A percentile compares a stretch with the other conserved stretches of the same genome.
phyloP scores from a whole-genome alignment of 768 basidiomycete species.

The Lactarius deliciosus region DNA sequence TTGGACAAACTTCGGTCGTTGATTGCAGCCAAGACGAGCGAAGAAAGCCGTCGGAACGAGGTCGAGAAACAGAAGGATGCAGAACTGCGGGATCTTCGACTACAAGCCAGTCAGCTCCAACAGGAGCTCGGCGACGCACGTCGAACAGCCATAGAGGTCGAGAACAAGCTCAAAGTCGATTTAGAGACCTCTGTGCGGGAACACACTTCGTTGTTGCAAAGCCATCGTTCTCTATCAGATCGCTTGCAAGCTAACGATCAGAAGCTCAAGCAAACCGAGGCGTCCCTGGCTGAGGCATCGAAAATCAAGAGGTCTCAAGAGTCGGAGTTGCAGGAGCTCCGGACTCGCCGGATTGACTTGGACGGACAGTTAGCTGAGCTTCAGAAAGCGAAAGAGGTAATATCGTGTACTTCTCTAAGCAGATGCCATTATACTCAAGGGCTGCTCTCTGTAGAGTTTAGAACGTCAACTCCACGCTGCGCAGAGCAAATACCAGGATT shows the following conservation, averaged over 20 bases:
- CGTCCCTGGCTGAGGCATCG: constrained; percentile 56
- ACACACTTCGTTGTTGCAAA: constrained; percentile 55
- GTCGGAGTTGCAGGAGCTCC: constrained; percentile 70
- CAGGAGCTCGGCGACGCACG: constrained; percentile 67
- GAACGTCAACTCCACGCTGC: constrained; percentile 74
- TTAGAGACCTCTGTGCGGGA: constrained; percentile 64
- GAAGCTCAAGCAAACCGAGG: constrained; percentile 50
- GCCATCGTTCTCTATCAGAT: constrained; percentile 64
- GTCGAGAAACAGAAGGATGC: constrained; percentile 85
- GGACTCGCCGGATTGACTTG: constrained; percentile 63
- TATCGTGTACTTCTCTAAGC: constrained; percentile 25
- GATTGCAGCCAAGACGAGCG: constrained; percentile 81
- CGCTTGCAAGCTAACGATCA: constrained; percentile 54
- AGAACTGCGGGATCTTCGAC: constrained; percentile 73
- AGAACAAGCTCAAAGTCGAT: constrained; percentile 75
- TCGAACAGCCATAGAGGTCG: constrained; percentile 56
- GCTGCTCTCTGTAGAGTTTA: constrained; percentile 49
- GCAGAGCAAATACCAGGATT: constrained; percentile 75
- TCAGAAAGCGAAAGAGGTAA: constrained; percentile 71
- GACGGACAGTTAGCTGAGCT: constrained; percentile 64
- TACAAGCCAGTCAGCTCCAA: constrained; percentile 59
- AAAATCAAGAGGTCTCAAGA: constrained; percentile 66
- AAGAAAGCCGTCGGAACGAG: constrained; percentile 80
- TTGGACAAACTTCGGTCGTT: constrained; percentile 83
- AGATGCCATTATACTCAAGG: constrained; percentile 13